phyloP scores from a whole-genome alignment of 208 protist species.

The Wallacemonas sp. region DNA sequence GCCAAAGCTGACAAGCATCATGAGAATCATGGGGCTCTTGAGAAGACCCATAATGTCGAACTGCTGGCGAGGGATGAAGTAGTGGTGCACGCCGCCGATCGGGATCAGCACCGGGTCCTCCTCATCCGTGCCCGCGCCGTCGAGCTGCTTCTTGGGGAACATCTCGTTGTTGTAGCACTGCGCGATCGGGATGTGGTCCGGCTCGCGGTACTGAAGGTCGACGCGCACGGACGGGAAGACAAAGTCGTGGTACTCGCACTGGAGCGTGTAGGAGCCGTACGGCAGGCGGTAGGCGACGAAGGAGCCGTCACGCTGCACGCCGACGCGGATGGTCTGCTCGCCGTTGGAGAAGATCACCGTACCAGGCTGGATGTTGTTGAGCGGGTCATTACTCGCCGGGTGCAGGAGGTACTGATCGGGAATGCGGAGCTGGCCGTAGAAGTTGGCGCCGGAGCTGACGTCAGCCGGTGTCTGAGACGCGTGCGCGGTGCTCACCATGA shows the following conservation, averaged over 20 bases:
- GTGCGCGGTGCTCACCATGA: neutral
- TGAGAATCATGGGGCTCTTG: conserved; percentile 83
- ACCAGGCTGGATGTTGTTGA: conserved; percentile 69
- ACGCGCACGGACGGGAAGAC: conserved; percentile 77
- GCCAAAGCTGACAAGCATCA: conserved; percentile 67
- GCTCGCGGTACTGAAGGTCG: conserved; percentile 61
- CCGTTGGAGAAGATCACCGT: conserved; percentile 67
- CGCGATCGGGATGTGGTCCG: conserved; percentile 47
- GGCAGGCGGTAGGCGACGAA: conserved; percentile 76
- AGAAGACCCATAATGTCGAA: conserved; percentile 62
- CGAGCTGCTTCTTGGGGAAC: conserved; percentile 52
- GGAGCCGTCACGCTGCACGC: conserved; percentile 61
- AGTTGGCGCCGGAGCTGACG: conserved; percentile 6
- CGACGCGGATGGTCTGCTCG: conserved; percentile 44
- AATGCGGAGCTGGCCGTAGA: conserved; percentile 62
- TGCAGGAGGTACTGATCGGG: conserved; percentile 50
- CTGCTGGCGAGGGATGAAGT: conserved; percentile 80
- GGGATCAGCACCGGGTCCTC: conserved; percentile 71
- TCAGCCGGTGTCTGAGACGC: neutral
- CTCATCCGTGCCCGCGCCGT: conserved; percentile 72
- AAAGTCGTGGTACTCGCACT: conserved; percentile 82
- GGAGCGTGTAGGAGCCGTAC: conserved; percentile 80
- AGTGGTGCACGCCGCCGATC: conserved; percentile 40
- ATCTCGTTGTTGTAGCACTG: conserved; percentile 67
- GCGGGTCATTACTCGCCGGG: conserved; percentile 38